These are phyloP conservation scores for Picochlorum sp. DNA, from an alignment of 139 green algal genomes.

Conservation along the genomic window DNA sequence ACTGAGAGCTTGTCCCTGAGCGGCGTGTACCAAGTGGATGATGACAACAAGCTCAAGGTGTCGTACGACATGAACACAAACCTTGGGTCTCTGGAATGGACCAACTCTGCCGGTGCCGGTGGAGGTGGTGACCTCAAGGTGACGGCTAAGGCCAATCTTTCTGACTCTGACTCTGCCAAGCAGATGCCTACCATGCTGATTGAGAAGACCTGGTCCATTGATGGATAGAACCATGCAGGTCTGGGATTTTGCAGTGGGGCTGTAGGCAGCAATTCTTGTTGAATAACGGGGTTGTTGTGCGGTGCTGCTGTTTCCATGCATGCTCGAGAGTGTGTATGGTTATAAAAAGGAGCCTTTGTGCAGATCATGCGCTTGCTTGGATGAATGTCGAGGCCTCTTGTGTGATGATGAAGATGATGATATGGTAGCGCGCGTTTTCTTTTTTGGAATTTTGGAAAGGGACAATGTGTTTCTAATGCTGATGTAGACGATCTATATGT, in stretches of 20 bases:
- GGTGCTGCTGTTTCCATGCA: too few relatives aligned
- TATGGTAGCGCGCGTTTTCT: too few relatives aligned
- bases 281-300: background rate
- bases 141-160: slow-evolving; percentile 9
- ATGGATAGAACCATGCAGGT: background rate
- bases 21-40: slow-evolving; percentile 14
- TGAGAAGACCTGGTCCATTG: slow-evolving; percentile 15
- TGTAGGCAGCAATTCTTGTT: background rate
- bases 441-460: too few relatives aligned
- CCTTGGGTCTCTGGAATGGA: slow-evolving; percentile 10
- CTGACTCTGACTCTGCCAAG: slow-evolving; percentile 16
- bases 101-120: slow-evolving; percentile 9
- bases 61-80: slow-evolving; percentile 11
- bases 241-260: background rate
- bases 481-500: too few relatives aligned
- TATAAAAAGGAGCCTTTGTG: too few relatives aligned
- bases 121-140: slow-evolving; percentile 17
- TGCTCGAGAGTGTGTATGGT: too few relatives aligned
- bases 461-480: too few relatives aligned
- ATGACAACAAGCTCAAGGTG: slow-evolving; percentile 17
- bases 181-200: slow-evolving; percentile 22
- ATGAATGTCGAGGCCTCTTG: too few relatives aligned
- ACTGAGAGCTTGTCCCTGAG: slow-evolving; percentile 9
- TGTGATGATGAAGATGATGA: too few relatives aligned
- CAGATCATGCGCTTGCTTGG: too few relatives aligned